These are phyloP conservation scores for Aureobasidium melanogenum DNA, from an alignment of 2,329 filamentous ascomycete species.

Conservation along the genomic window DNA sequence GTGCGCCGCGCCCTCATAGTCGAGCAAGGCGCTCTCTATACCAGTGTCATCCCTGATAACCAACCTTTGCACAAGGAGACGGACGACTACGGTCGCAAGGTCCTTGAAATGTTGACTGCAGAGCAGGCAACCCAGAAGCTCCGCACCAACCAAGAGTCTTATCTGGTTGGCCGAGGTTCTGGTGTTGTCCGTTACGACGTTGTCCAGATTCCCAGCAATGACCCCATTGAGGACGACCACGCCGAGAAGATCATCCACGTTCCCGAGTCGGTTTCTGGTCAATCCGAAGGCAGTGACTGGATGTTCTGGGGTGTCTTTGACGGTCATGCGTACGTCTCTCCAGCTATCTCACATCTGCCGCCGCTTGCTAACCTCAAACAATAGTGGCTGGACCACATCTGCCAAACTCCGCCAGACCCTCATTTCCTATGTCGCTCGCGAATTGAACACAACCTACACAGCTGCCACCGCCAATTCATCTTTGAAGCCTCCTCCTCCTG, in stretches of 20 bases:
- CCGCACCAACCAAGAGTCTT: conserved; percentile 83
- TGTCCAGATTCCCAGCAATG: conserved; percentile 89
- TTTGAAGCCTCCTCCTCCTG: conserved; percentile 58
- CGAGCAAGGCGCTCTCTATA: conserved; percentile 82
- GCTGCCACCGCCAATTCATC: conserved; percentile 51
- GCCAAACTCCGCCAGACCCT: conserved; percentile 88
- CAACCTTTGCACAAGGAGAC: conserved; percentile 82
- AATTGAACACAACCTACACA: conserved; percentile 88
- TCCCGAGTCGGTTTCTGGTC: conserved; percentile 49
- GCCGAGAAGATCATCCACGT: conserved; percentile 96
- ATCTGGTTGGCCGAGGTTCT: conserved; percentile 76
- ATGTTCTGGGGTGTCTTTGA: conserved; percentile 99
- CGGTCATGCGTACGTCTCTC: conserved; percentile 66
- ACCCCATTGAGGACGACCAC: conserved; percentile 97
- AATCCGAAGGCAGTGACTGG: conserved; percentile 68
- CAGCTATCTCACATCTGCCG: not conserved
- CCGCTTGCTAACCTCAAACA: not conserved
- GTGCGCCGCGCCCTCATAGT: conserved; percentile 67
- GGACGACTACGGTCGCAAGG: conserved; percentile 72
- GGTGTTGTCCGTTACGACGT: conserved; percentile 93
- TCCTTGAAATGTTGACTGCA: conserved; percentile 92
- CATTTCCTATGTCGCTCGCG: conserved; percentile 84
- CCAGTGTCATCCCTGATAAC: conserved; percentile 75
- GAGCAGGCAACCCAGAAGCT: conserved; percentile 89
- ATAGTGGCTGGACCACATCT: conserved; percentile 92